These are phyloP conservation scores for Terana coerulea DNA, from an alignment of 768 basidiomycete genomes.

Conservation along the genomic window DNA sequence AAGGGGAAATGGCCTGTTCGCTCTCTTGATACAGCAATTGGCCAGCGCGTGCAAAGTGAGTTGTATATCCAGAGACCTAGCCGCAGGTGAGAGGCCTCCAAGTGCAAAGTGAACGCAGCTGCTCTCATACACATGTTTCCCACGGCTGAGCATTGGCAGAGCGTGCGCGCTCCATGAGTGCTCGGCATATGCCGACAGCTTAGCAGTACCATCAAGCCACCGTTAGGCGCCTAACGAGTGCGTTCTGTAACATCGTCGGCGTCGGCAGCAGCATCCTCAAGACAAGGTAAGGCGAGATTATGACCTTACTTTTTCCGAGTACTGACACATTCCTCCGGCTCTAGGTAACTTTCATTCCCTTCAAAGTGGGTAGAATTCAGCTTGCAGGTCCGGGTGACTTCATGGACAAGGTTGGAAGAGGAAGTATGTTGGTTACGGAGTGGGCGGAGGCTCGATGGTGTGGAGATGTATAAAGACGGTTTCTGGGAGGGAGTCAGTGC, in stretches of 20 bases:
- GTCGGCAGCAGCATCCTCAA: conserved; percentile 32
- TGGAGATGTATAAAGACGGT: no score
- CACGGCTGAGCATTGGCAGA: no score
- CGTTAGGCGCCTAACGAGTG: conserved; percentile 9
- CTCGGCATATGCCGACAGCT: conserved; percentile 27
- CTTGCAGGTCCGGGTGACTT: conserved; percentile 3
- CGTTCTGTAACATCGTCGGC: conserved; percentile 21
- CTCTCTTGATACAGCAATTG: no score
- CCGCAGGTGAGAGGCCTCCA: no score
- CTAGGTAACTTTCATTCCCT: conserved; percentile 18
- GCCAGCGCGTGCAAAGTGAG: no score
- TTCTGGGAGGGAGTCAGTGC: no score
- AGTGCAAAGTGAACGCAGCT: no score
- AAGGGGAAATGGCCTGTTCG: no score
- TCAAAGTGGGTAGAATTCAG: conserved; percentile 19
- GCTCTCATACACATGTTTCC: no score
- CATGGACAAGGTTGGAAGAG: neutral
- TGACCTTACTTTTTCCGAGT: conserved; percentile 8
- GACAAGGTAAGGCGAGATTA: conserved; percentile 27
- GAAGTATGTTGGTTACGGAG: neutral
- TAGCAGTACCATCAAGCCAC: conserved; percentile 30
- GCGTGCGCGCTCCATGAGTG: neutral
- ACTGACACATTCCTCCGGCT: neutral
- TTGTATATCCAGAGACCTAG: no score
- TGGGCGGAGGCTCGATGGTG: neutral